These are phyloP conservation scores for Corylus avellana DNA, from an alignment of 306 rosid species.

Conservation along the genomic window DNA sequence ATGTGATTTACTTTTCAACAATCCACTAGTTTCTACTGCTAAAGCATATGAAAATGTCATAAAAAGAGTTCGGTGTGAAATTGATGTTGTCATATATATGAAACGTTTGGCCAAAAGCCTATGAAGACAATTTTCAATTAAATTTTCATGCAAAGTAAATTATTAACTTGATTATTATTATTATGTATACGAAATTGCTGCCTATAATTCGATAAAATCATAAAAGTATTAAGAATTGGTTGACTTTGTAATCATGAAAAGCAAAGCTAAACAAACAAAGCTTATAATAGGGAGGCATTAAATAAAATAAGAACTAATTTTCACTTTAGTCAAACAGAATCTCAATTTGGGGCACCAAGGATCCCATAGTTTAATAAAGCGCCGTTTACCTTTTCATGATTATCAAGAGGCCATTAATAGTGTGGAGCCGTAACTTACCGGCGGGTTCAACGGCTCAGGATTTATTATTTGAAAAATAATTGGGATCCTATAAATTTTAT, in stretches of 20 bases:
- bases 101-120: no score
- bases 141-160: no score
- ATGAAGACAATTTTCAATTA: no score
- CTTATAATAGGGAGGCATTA: not conserved
- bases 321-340: constrained; percentile 26
- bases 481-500: no score
- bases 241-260: constrained; percentile 33
- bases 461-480: not conserved
- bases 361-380: constrained; percentile 22
- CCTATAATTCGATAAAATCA: not conserved
- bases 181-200: not conserved
- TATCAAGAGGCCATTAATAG: constrained; percentile 19
- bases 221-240: constrained; percentile 19
- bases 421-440: constrained; percentile 11
- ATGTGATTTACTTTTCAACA: no score
- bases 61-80: no score
- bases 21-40: no score
- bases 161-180: no score
- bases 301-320: constrained; percentile 2
- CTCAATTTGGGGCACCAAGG: constrained; percentile 24
- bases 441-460: not conserved
- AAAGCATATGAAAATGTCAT: no score
- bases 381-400: constrained; percentile 21
- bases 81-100: no score
- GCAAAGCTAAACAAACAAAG: constrained; percentile 18